phyloP scores from a whole-genome alignment of 208 protist genomes.

The Trypanosoma congolense region DNA sequence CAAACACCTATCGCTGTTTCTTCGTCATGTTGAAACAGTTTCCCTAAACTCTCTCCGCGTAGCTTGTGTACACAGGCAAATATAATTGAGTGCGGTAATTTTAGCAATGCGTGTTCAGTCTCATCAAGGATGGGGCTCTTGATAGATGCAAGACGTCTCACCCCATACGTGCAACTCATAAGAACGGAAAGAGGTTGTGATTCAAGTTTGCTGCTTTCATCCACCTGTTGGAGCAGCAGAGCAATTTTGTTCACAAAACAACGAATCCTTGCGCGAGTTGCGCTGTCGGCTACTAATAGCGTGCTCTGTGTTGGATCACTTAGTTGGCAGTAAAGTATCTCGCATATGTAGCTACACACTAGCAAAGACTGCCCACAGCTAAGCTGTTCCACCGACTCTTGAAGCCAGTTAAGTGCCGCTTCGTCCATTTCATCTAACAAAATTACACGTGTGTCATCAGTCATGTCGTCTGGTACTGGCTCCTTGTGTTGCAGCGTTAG shows the following conservation, averaged over 20 bases:
- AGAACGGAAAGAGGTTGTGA: constrained; percentile 58
- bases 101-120: constrained; percentile 16
- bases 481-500: background rate
- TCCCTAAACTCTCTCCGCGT: constrained; percentile 15
- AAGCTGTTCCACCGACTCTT: constrained; percentile 27
- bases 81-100: constrained; percentile 37
- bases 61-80: constrained; percentile 55
- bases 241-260: constrained; percentile 16
- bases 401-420: constrained; percentile 55
- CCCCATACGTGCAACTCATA: constrained; percentile 50
- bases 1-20: constrained; percentile 26
- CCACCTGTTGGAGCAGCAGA: constrained; percentile 14
- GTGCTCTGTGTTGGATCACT: background rate
- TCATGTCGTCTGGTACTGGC: background rate
- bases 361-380: constrained; percentile 75
- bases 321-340: constrained; percentile 38
- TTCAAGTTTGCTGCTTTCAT: constrained; percentile 56
- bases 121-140: constrained; percentile 15
- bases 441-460: constrained; percentile 8
- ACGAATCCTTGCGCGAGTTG: background rate
- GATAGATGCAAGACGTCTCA: constrained; percentile 29
- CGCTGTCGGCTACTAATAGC: too few species aligned
- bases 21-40: constrained; percentile 23
- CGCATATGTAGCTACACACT: constrained; percentile 61
- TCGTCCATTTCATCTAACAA: constrained; percentile 21